Conservation (phyloP, 352 stramenopile genomes). For the Phytophthora pisi region DNA sequence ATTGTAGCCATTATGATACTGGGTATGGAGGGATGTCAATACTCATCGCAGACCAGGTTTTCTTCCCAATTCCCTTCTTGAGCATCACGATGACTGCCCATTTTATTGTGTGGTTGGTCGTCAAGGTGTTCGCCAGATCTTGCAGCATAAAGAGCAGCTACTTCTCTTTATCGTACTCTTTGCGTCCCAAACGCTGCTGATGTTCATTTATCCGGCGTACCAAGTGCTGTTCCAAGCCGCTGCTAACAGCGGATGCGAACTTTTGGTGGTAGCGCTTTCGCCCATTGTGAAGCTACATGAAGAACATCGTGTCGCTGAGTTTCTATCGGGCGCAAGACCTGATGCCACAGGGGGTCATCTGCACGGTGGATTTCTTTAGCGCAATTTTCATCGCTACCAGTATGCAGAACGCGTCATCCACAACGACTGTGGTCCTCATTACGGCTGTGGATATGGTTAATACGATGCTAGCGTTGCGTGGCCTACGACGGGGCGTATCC, state of each 20-base stretch:
- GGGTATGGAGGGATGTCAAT: slow-evolving; percentile 3
- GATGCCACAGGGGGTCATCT: slow-evolving; percentile 28
- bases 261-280: slow-evolving; percentile 6
- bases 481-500: neutral
- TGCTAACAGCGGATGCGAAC: slow-evolving; percentile 6
- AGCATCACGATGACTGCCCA: slow-evolving; percentile 1
- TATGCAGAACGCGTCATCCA: slow-evolving; percentile 22
- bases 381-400: slow-evolving; percentile 27
- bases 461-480: neutral
- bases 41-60: neutral
- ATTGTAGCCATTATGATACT: neutral
- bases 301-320: slow-evolving; percentile 15
- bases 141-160: slow-evolving; percentile 7
- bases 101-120: slow-evolving; percentile 7
- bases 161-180: slow-evolving; percentile 13
- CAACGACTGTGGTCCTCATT: slow-evolving; percentile 2
- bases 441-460: slow-evolving; percentile 1
- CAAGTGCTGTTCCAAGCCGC: slow-evolving; percentile 17
- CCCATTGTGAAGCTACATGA: slow-evolving; percentile 22
- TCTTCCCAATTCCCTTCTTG: slow-evolving; percentile 32
- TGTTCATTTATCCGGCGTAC: slow-evolving; percentile 25
- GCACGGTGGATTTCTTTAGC: slow-evolving; percentile 30
- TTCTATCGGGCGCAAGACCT: slow-evolving; percentile 19
- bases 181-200: slow-evolving; percentile 6
- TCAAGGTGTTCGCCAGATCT: neutral